Conservation (phyloP, 1,284 basidiomycete genomes). For the Apiotrichum siamense region DNA sequence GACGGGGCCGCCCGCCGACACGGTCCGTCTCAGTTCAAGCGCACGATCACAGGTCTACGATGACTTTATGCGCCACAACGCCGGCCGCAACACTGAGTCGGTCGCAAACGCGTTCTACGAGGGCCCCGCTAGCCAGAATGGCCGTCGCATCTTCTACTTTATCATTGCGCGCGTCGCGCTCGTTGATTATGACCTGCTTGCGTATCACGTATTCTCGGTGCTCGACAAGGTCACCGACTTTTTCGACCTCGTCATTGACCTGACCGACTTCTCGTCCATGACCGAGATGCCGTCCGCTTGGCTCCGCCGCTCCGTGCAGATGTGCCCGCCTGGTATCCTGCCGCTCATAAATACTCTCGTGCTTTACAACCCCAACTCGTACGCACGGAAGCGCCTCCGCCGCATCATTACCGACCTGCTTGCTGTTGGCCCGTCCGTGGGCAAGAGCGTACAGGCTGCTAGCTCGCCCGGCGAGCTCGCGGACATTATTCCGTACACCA, state of each 20-base stretch:
- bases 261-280: slow-evolving; percentile 67
- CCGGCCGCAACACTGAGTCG: slow-evolving; percentile 57
- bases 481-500: slow-evolving; percentile 65
- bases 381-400: slow-evolving; percentile 66
- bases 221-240: slow-evolving; percentile 40
- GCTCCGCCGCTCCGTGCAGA: slow-evolving; percentile 70
- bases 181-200: slow-evolving; percentile 75
- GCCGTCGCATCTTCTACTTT: slow-evolving; percentile 49
- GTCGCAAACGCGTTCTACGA: slow-evolving; percentile 67
- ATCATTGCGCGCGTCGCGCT: slow-evolving; percentile 67
- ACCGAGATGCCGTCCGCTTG: slow-evolving; percentile 76
- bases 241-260: slow-evolving; percentile 75
- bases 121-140: slow-evolving; percentile 49
- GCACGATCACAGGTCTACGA: slow-evolving; percentile 50
- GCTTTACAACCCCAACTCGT: slow-evolving; percentile 71
- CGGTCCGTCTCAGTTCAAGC: slow-evolving; percentile 55
- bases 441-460: slow-evolving; percentile 54
- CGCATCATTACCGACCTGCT: slow-evolving; percentile 54
- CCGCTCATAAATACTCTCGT: slow-evolving; percentile 52
- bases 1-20: slow-evolving; percentile 64
- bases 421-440: slow-evolving; percentile 60
- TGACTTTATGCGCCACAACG: slow-evolving; percentile 62
- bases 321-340: slow-evolving; percentile 55
- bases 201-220: slow-evolving; percentile 75
- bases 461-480: slow-evolving; percentile 55